Evolutionary conservation across 257 asterid species (phyloP).

Genomic region (Paulownia fortunei): DNA sequence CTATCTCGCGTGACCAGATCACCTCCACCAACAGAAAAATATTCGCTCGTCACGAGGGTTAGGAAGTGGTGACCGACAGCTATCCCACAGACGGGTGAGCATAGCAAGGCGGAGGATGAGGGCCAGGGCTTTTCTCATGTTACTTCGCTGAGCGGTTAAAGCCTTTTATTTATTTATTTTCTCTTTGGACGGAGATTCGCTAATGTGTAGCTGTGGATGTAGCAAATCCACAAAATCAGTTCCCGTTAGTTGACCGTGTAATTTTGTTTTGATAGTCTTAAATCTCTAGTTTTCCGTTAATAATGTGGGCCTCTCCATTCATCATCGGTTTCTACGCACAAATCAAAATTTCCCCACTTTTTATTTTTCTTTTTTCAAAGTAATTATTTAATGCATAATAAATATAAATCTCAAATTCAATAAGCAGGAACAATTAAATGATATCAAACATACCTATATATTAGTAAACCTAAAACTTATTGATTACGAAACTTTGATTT

Average conservation of each 20-base stretch:
- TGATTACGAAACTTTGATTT: too few species aligned
- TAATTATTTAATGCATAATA: too few species aligned
- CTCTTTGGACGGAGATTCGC: not conserved
- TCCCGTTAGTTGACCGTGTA: slow-evolving; percentile 1
- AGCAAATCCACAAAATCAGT: not conserved
- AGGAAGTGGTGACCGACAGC: not conserved
- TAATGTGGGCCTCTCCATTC: not conserved
- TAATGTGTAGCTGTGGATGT: not conserved
- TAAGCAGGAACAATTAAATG: too few species aligned
- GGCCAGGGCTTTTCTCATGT: not conserved
- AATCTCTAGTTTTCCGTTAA: not conserved
- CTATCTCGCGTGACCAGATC: not conserved
- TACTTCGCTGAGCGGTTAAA: not conserved
- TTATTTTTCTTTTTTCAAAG: too few species aligned
- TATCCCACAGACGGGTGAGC: not conserved
- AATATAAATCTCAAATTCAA: too few species aligned
- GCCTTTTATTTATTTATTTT: too few species aligned
- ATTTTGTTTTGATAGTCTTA: not conserved
- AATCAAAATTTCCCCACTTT: too few species aligned
- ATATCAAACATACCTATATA: too few species aligned
- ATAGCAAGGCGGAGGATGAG: not conserved
- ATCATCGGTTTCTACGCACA: not conserved
- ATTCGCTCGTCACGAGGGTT: not conserved
- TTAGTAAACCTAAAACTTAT: too few species aligned
- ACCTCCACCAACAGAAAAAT: not conserved